Evolutionary conservation across 1,284 basidiomycete genomes (phyloP), one percentile per base, ranked within the genome.

Genomic region (Ceratobasidium sp.): DNA sequence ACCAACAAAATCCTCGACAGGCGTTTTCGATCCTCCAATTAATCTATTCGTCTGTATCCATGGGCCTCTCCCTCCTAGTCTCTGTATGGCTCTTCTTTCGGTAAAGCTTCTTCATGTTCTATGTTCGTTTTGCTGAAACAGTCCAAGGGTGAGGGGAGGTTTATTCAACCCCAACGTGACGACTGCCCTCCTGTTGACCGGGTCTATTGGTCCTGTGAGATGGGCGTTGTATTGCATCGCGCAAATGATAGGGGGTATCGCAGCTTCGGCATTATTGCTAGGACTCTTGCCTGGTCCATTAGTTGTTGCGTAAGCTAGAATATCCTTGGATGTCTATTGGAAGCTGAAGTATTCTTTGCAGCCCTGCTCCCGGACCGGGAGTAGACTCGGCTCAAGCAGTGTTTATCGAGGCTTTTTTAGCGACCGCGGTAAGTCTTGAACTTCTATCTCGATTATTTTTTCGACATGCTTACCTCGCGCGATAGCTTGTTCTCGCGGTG

Each of bases 401-500:
- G 2, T 73, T 71, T 36, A 71, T 73, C 23, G 72, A 73, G 26
- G 65, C 65, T 30, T 71, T 73, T 55, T 36, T 73, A 12, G 71
- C 72, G 26, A 69, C 72, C 26, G 69, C 67, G 21, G 72, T 73
- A 16, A 78, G 79, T 74, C 79, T 18, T 16, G 14, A 18, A 28
- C 52, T 55, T 28, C 14, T 9, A 28, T 34, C 30, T 34, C 14
- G 12, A 14, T 30, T 3, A 8, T 55, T 30, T 55, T 8, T 16
- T 1, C 1, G 8, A 30, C 6, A 55, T 9, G 79, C 80, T 1
- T 75, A 78, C 21, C 84, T 83, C 0, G 80, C 85, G 59, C n/a
- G n/a, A n/a, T 88, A 84, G 78, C 74, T 78, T 1, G 83, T 85
- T 1, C 86, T 89, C 78, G 89, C 84, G 5, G 83, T 91, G 3